Conservation (phyloP, 2,329 filamentous ascomycete genomes). For the Arthrinium puccinioides region DNA sequence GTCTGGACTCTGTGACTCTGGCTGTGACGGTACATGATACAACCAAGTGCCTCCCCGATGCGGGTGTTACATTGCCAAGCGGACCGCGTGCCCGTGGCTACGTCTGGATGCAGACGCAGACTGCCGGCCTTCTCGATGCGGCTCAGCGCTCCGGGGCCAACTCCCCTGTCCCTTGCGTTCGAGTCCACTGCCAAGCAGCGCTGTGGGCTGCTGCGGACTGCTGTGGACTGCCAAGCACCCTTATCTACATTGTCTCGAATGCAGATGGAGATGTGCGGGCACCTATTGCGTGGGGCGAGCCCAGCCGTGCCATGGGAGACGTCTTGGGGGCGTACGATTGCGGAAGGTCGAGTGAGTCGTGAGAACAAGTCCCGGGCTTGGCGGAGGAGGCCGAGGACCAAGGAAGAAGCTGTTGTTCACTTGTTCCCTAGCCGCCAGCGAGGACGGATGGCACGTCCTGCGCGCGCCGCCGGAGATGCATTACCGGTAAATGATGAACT, state of each 20-base stretch:
- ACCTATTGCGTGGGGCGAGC: no score
- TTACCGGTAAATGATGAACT: no score
- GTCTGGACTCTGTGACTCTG: neutral
- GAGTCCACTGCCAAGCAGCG: slow-evolving; percentile 2
- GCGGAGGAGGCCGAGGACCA: no score
- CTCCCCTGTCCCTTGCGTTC: slow-evolving; percentile 4
- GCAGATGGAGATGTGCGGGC: no score
- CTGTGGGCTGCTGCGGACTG: neutral
- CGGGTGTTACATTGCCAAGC: slow-evolving; percentile 1
- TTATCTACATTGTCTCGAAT: slow-evolving; percentile 2
- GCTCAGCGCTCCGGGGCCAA: neutral
- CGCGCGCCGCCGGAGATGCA: no score
- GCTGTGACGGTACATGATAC: neutral
- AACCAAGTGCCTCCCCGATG: neutral
- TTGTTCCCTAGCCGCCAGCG: no score
- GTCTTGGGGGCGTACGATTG: no score
- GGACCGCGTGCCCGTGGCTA: slow-evolving; percentile 1
- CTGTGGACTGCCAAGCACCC: neutral
- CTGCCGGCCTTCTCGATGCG: slow-evolving; percentile 4
- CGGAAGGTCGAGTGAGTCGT: no score
- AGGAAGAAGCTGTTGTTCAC: no score
- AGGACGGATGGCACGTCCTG: no score
- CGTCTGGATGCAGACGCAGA: neutral
- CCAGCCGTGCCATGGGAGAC: no score
- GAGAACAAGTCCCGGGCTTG: no score